Conservation (phyloP, 805 yeast species). For the Crinitomyces ghanaensis region DNA sequence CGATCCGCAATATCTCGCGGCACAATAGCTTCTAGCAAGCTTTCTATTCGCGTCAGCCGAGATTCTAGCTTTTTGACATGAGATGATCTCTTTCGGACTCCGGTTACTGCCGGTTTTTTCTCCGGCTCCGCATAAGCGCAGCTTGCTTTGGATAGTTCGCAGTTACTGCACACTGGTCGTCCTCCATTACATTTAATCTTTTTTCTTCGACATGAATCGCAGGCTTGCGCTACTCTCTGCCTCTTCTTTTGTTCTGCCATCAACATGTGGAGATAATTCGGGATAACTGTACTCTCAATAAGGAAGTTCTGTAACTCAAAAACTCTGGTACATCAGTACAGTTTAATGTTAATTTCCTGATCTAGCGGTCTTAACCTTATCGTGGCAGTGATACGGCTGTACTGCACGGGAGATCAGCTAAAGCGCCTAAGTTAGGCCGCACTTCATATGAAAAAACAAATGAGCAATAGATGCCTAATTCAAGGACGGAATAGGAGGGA, state of each 20-base stretch:
- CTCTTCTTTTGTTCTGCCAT: constrained; percentile 16
- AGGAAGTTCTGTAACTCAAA: no score
- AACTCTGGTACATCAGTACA: no score
- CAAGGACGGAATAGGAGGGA: no score
- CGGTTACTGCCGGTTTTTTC: constrained; percentile 10
- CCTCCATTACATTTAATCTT: constrained; percentile 64
- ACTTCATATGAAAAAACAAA: no score
- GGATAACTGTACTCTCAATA: no score
- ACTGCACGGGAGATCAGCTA: no score
- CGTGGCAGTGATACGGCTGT: no score
- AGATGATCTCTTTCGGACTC: constrained; percentile 10
- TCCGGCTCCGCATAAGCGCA: constrained; percentile 37
- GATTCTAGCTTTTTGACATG: constrained; percentile 12
- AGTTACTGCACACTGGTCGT: constrained; percentile 55
- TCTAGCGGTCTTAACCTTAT: no score
- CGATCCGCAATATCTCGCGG: constrained; percentile 5
- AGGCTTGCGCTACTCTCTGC: constrained; percentile 68
- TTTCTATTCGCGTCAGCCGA: constrained; percentile 21
- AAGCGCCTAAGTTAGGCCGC: no score
- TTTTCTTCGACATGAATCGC: constrained; percentile 75
- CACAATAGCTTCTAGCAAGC: constrained; percentile 14
- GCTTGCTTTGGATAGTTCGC: constrained; percentile 63
- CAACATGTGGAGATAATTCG: no score
- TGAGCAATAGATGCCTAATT: no score
- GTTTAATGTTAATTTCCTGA: no score